A percentile compares a stretch with the other conserved stretches of the same genome.
Conservation (phyloP, 306 rosid genomes). For the Quercus berberidifolia region DNA sequence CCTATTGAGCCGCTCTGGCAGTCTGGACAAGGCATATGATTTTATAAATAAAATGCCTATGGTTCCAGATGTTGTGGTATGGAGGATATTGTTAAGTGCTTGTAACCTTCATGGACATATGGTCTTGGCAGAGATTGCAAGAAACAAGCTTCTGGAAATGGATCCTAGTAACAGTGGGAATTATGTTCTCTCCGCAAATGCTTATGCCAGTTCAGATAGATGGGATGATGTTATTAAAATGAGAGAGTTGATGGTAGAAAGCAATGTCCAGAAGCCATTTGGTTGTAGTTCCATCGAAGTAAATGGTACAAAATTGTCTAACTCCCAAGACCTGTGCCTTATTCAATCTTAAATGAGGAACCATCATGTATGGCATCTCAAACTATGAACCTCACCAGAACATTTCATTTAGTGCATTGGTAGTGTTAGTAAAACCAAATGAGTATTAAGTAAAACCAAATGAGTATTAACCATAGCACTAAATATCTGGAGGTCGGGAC, state of each 20-base stretch:
- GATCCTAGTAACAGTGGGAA: conserved; percentile 74
- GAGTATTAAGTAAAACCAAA: background rate
- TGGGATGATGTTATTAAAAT: conserved; percentile 81
- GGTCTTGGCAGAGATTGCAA: conserved; percentile 66
- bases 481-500: too few relatives aligned
- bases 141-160: conserved; percentile 65
- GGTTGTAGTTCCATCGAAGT: conserved; percentile 75
- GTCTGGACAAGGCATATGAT: conserved; percentile 63
- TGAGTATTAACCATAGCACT: background rate
- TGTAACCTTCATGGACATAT: conserved; percentile 76
- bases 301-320: conserved; percentile 16
- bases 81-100: conserved; percentile 80
- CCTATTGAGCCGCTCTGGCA: conserved; percentile 79
- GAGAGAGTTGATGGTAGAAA: conserved; percentile 63
- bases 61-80: conserved; percentile 59
- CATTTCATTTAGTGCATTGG: background rate
- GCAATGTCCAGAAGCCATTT: conserved; percentile 66
- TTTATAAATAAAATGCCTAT: conserved; percentile 69
- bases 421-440: background rate
- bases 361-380: background rate
- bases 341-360: conserved; percentile 5
- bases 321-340: conserved; percentile 16
- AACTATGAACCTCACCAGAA: background rate
- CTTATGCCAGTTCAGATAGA: conserved; percentile 68
- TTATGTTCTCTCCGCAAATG: conserved; percentile 66